A percentile compares a stretch with the other conserved stretches of the same genome.
Evolutionary conservation across 768 basidiomycete species (phyloP).

Genomic region (Neoboletus magnificus): DNA sequence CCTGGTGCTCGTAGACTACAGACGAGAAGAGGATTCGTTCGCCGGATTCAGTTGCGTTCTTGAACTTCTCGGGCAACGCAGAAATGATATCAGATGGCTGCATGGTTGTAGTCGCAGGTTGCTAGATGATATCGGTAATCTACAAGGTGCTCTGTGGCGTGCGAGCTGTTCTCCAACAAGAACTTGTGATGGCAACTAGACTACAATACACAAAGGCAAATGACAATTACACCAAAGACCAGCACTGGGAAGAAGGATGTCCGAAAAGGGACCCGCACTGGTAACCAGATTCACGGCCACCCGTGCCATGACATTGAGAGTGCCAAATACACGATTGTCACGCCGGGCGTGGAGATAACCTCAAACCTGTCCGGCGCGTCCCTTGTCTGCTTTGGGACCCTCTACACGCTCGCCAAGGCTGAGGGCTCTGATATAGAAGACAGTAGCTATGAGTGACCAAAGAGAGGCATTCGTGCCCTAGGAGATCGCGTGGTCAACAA

Average conservation of each 20-base stretch:
- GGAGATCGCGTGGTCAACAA: constrained; percentile 1
- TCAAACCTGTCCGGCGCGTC: constrained; percentile 56
- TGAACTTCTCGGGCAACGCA: constrained; percentile 51
- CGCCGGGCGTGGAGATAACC: neutral
- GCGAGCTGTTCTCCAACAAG: neutral
- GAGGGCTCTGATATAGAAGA: constrained; percentile 66
- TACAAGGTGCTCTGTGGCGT: constrained; percentile 2
- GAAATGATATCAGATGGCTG: constrained; percentile 49
- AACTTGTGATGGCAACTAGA: neutral
- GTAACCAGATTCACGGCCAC: neutral
- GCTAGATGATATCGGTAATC: neutral
- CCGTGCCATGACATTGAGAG: neutral
- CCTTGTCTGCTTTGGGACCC: constrained; percentile 61
- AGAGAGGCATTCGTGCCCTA: constrained; percentile 83
- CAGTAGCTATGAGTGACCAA: constrained; percentile 70
- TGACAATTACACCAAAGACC: neutral
- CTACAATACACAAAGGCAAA: neutral
- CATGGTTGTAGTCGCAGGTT: constrained; percentile 5
- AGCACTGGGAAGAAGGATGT: neutral
- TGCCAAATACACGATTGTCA: neutral
- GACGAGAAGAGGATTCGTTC: constrained; percentile 82
- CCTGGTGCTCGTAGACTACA: constrained; percentile 54
- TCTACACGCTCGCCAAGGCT: constrained; percentile 66
- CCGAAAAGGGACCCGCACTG: neutral
- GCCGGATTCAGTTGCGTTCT: constrained; percentile 56